These are phyloP conservation scores for Aspergillus pseudoviridinutans DNA, from an alignment of 2,329 filamentous ascomycete species.

Conservation along the genomic window DNA sequence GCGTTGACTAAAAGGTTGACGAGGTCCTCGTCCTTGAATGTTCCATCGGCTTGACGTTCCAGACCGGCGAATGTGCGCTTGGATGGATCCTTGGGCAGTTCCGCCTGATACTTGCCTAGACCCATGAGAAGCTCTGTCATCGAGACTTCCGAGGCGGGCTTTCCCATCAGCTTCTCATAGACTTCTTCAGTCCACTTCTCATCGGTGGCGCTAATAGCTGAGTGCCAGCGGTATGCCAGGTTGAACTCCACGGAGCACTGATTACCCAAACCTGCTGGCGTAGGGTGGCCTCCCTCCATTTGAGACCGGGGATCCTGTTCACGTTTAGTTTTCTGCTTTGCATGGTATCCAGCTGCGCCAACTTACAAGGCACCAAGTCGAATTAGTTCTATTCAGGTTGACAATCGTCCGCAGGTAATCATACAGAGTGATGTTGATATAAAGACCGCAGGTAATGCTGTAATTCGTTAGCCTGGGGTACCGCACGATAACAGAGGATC, in stretches of 20 bases:
- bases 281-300: slow-evolving; percentile 57
- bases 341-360: neutral
- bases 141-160: slow-evolving; percentile 54
- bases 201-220: slow-evolving; percentile 69
- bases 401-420: slow-evolving; percentile 78
- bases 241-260: slow-evolving; percentile 87
- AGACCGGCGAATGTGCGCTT: slow-evolving; percentile 66
- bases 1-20: slow-evolving; percentile 64
- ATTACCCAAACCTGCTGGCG: slow-evolving; percentile 72
- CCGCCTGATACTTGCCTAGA: slow-evolving; percentile 59
- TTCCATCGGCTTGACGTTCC: slow-evolving; percentile 61
- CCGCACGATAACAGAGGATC: neutral
- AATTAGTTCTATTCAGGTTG: slow-evolving; percentile 67
- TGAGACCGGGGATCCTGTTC: slow-evolving; percentile 64
- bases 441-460: slow-evolving; percentile 64
- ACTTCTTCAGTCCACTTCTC: slow-evolving; percentile 75
- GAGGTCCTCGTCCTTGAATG: slow-evolving; percentile 71
- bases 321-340: slow-evolving; percentile 2
- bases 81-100: slow-evolving; percentile 62
- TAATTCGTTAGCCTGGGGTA: slow-evolving; percentile 10
- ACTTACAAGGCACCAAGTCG: slow-evolving; percentile 66
- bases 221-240: slow-evolving; percentile 83
- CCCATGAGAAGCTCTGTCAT: slow-evolving; percentile 59
- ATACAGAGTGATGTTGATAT: slow-evolving; percentile 72
- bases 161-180: slow-evolving; percentile 60